Conservation (phyloP, 163 green algal genomes). For the Scenedesmus sp. region DNA sequence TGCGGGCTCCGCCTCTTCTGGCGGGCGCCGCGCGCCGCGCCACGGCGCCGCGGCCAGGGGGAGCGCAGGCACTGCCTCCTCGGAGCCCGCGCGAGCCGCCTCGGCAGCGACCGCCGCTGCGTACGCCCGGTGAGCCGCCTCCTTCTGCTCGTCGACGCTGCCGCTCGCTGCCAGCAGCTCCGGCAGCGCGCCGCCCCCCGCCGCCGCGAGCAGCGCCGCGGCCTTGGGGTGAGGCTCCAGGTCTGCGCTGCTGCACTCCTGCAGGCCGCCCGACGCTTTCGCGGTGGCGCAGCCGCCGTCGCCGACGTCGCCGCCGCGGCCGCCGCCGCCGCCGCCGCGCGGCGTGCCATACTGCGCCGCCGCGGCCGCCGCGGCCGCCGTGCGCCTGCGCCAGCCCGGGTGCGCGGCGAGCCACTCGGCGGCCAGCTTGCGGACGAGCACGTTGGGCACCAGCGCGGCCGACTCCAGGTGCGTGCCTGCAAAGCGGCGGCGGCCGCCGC, state of each 20-base stretch:
- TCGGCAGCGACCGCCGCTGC: background rate
- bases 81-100: too few species aligned
- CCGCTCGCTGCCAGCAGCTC: constrained; percentile 14
- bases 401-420: constrained; percentile 2
- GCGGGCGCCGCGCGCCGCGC: too few species aligned
- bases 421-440: constrained; percentile 8
- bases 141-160: constrained; percentile 35
- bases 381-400: background rate
- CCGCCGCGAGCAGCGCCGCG: constrained; percentile 1
- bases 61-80: too few species aligned
- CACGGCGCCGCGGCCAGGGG: too few species aligned
- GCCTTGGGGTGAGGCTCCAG: background rate
- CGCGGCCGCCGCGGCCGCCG: constrained; percentile 22
- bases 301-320: background rate
- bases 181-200: too few species aligned
- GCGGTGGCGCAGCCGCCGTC: background rate
- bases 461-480: background rate
- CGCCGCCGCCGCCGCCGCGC: background rate
- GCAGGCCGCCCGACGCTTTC: too few species aligned
- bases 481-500: background rate
- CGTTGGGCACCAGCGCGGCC: background rate
- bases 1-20: too few species aligned
- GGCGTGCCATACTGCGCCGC: constrained; percentile 18
- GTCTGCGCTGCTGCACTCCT: too few species aligned
- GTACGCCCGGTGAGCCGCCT: constrained; percentile 3